Conservation (phyloP, 2,329 filamentous ascomycete species). For the Diaporthe vaccinii region DNA sequence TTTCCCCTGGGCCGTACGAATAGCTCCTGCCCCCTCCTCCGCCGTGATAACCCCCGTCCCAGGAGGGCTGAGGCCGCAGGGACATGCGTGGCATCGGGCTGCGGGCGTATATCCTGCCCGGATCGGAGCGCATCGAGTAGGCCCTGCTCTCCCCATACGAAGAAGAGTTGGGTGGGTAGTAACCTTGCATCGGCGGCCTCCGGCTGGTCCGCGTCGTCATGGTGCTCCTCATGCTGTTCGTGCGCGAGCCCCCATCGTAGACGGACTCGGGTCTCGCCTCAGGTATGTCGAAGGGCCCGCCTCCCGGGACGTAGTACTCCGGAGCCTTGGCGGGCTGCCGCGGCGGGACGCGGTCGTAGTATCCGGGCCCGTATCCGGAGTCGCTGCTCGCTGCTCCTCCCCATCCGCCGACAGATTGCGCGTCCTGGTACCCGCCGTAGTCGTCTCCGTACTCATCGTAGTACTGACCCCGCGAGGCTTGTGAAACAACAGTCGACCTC, state of each 20-base stretch:
- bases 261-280: slow-evolving; percentile 32
- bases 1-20: background rate
- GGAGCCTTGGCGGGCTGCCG: background rate
- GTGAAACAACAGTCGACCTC: slow-evolving; percentile 22
- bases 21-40: background rate
- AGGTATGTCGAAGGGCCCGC: slow-evolving; percentile 26
- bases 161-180: slow-evolving; percentile 13
- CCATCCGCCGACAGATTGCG: background rate
- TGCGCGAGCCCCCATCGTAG: slow-evolving; percentile 18
- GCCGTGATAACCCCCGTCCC: slow-evolving; percentile 10
- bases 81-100: slow-evolving; percentile 12
- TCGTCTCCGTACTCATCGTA: slow-evolving; percentile 35
- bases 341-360: slow-evolving; percentile 23
- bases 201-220: slow-evolving; percentile 23
- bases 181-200: slow-evolving; percentile 2
- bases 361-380: slow-evolving; percentile 30
- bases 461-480: slow-evolving; percentile 14
- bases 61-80: background rate
- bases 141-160: slow-evolving; percentile 19
- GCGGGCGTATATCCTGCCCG: slow-evolving; percentile 20
- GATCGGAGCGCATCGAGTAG: slow-evolving; percentile 29
- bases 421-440: slow-evolving; percentile 36
- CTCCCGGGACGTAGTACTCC: slow-evolving; percentile 20
- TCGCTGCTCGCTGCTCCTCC: slow-evolving; percentile 25
- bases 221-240: slow-evolving; percentile 33